Conservation (phyloP, 805 yeast genomes). For the Blastobotrys parvus region DNA sequence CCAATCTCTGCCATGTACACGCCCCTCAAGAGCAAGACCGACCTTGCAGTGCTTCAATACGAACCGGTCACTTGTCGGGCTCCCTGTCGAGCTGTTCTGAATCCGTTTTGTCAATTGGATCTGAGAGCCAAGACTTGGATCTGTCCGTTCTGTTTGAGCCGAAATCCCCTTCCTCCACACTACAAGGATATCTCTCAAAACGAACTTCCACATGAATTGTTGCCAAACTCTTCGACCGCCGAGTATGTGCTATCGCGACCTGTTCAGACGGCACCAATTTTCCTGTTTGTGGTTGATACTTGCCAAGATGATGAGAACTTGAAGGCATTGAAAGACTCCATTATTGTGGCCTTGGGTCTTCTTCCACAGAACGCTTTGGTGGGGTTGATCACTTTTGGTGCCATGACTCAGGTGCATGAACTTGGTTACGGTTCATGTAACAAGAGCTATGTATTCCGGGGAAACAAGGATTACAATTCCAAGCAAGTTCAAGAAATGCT, state of each 20-base stretch:
- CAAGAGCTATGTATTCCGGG: conserved; percentile 76
- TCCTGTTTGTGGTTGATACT: conserved; percentile 75
- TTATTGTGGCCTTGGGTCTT: conserved; percentile 64
- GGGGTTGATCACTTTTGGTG: conserved; percentile 83
- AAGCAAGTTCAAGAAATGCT: conserved; percentile 54
- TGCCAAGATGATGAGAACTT: conserved; percentile 86
- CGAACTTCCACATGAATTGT: conserved; percentile 76
- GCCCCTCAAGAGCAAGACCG: conserved; percentile 77
- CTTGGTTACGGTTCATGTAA: conserved; percentile 58
- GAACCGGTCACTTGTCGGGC: conserved; percentile 80
- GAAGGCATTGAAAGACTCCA: conserved; percentile 72
- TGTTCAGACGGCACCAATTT: conserved; percentile 76
- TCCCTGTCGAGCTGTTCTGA: conserved; percentile 76
- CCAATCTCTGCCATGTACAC: conserved; percentile 94
- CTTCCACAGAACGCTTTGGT: conserved; percentile 86
- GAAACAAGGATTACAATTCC: conserved; percentile 69
- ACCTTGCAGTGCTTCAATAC: conserved; percentile 67
- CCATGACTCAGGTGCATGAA: conserved; percentile 86
- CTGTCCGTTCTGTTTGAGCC: conserved; percentile 72
- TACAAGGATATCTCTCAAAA: conserved; percentile 71
- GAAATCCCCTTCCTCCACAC: conserved; percentile 81
- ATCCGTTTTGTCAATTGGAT: conserved; percentile 72
- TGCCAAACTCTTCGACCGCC: conserved; percentile 60
- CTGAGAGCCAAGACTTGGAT: conserved; percentile 71
- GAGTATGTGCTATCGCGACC: conserved; percentile 85